Evolutionary conservation across 805 yeast species (phyloP), one percentile per base, ranked within the genome.

Genomic region (Suhomyces xylopsoci): DNA sequence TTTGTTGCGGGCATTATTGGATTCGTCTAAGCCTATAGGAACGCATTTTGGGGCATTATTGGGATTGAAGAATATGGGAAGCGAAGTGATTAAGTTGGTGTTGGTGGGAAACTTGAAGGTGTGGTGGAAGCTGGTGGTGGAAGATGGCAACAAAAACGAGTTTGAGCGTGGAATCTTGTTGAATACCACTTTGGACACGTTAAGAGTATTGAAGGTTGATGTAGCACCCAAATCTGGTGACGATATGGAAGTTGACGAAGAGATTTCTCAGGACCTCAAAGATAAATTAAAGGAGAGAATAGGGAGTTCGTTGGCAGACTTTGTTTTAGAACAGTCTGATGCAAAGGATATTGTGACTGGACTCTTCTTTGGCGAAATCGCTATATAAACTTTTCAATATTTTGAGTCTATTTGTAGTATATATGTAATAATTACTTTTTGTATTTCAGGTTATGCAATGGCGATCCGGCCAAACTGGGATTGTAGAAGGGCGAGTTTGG

Each of bases 21-120:
- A 92, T 62, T 80, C 91, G 7, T 82, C 86, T 36, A 85, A 88
- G 59, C 91, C 96, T 0, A 77, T 86, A 14, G 96, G 97, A 2
- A 90, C 98, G 0, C 90, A 91, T 56, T 94, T 88, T 62, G 99
- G 99, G 38, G 86, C 97, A 4, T 80, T 96, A 28, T 80, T 83
- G 47, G 99, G 98, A 5, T 79, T 94, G 62, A 81, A 82, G 52
- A 90, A 87, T 17, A 72, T 94, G 62, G 99, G 97, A 3, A 76
- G 85, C 5, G 98, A 94, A 69, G 96, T 94, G 8, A 81, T 93
- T 36, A 81, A 96, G 58, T 85, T 93, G 44, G 81, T 90, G 1
- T 78, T 94, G 51, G 74, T 93, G 38, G 97, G 97, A 0, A 94
- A 94, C 67, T 70, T 93, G 55, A 81, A 84, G 57, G 82, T 85